Conservation (phyloP, 768 basidiomycete genomes). For the Lactarius deliciosus region DNA sequence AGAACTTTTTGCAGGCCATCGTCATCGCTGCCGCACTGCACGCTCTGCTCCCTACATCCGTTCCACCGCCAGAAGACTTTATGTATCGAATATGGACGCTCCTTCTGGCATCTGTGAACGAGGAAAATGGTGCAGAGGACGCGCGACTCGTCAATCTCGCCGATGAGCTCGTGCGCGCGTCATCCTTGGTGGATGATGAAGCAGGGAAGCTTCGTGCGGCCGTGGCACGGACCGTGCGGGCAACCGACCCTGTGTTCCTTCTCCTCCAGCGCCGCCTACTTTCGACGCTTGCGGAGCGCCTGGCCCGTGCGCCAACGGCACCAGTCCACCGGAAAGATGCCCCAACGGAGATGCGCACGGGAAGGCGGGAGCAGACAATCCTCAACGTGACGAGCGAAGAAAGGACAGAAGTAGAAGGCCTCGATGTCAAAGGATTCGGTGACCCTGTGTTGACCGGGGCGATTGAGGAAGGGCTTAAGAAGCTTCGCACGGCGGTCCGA, state of each 20-base stretch:
- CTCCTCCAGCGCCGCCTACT: constrained; percentile 61
- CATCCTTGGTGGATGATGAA: constrained; percentile 43
- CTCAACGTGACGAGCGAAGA: constrained; percentile 10
- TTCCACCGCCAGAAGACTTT: too few species aligned
- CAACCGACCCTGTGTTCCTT: constrained; percentile 63
- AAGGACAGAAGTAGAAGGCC: constrained; percentile 18
- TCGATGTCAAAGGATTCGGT: constrained; percentile 64
- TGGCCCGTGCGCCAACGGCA: constrained; percentile 28
- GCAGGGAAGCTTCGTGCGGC: constrained; percentile 56
- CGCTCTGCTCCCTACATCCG: too few species aligned
- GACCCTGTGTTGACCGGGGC: constrained; percentile 56
- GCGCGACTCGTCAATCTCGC: constrained; percentile 68
- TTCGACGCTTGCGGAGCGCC: constrained; percentile 38
- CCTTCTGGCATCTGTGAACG: too few species aligned
- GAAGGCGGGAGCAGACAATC: constrained; percentile 15
- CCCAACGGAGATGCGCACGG: constrained; percentile 19
- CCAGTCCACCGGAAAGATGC: constrained; percentile 16
- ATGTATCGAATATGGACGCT: too few species aligned
- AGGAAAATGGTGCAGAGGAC: too few species aligned
- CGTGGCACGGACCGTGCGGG: constrained; percentile 61
- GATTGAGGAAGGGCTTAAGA: constrained; percentile 44
- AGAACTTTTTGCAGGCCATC: too few species aligned
- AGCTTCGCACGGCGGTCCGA: constrained; percentile 42
- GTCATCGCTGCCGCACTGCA: too few species aligned
- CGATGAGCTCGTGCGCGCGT: constrained; percentile 67